Conservation (phyloP, 805 yeast genomes). For the Wickerhamiella azyma region DNA sequence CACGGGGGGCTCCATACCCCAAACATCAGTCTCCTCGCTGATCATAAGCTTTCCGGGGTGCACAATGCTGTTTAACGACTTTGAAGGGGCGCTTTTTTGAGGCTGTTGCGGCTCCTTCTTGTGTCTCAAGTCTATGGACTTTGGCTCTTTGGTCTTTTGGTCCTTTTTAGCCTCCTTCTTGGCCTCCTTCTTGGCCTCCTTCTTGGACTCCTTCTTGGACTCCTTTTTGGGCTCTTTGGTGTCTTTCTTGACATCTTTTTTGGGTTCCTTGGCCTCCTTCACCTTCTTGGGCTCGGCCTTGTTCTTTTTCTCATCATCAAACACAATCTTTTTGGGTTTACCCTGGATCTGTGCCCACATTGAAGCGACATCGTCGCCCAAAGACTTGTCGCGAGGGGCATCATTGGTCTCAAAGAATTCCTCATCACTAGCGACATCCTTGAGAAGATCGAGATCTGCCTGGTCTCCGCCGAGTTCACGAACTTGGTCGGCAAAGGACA, state of each 20-base stretch:
- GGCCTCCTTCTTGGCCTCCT: not conserved
- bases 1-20: conserved; percentile 36
- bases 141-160: not conserved
- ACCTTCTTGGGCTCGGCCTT: conserved; percentile 22
- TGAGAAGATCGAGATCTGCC: conserved; percentile 56
- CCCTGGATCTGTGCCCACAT: conserved; percentile 18
- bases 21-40: conserved; percentile 52
- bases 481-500: conserved; percentile 53
- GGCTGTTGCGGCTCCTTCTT: not conserved
- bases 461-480: conserved; percentile 74
- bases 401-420: conserved; percentile 24
- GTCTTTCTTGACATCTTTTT: conserved; percentile 18
- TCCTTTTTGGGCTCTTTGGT: conserved; percentile 16
- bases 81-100: not conserved
- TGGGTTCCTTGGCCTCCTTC: conserved; percentile 18
- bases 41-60: conserved; percentile 31
- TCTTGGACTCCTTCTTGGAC: not conserved
- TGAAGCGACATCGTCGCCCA: conserved; percentile 17
- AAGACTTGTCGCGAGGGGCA: conserved; percentile 15
- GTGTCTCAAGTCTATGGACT: too few species aligned
- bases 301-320: conserved; percentile 26
- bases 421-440: conserved; percentile 33
- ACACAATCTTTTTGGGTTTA: conserved; percentile 5
- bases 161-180: not conserved
- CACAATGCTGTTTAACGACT: conserved; percentile 15